Evolutionary conservation across 352 stramenopile species (phyloP).

Genomic region (Elongisporangium undulatum): DNA sequence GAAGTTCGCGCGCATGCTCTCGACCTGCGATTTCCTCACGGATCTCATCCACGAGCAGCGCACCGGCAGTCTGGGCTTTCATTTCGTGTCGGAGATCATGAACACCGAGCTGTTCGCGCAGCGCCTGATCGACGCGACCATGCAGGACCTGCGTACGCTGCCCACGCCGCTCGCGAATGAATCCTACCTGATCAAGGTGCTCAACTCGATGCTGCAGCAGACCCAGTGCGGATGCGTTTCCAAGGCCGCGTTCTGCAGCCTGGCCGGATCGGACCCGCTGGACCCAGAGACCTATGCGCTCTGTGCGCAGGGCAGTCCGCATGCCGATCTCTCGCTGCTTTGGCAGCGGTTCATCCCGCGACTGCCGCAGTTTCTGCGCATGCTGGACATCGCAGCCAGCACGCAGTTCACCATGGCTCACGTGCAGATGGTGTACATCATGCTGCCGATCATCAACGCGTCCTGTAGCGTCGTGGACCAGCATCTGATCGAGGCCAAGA

Average conservation of each 20-base stretch:
- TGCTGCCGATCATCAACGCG: constrained; percentile 73
- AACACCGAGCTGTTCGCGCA: constrained; percentile 20
- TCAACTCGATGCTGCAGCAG: constrained; percentile 75
- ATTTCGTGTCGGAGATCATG: constrained; percentile 37
- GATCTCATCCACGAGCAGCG: constrained; percentile 72
- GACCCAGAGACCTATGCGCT: constrained; percentile 1
- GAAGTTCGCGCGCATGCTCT: constrained; percentile 66
- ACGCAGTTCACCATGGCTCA: constrained; percentile 53
- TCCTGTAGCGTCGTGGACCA: constrained; percentile 54
- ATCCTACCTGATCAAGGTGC: constrained; percentile 66
- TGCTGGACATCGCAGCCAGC: constrained; percentile 19
- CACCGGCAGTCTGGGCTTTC: constrained; percentile 48
- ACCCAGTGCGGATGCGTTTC: constrained; percentile 66
- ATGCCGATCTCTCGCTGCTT: constrained; percentile 52
- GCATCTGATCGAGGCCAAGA: constrained; percentile 27
- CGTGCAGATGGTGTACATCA: constrained; percentile 68
- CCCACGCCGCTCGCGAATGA: constrained; percentile 65
- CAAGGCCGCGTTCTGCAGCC: constrained; percentile 34
- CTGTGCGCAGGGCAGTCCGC: constrained; percentile 32
- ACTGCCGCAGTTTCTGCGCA: constrained; percentile 32
- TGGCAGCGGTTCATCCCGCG: constrained; percentile 53
- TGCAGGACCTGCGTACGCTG: constrained; percentile 40
- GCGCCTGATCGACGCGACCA: constrained; percentile 36
- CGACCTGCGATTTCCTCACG: constrained; percentile 73
- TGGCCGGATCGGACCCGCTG: constrained; percentile 1